These are phyloP conservation scores for Ogataea henricii DNA, from an alignment of 805 yeast species.

Conservation along the genomic window DNA sequence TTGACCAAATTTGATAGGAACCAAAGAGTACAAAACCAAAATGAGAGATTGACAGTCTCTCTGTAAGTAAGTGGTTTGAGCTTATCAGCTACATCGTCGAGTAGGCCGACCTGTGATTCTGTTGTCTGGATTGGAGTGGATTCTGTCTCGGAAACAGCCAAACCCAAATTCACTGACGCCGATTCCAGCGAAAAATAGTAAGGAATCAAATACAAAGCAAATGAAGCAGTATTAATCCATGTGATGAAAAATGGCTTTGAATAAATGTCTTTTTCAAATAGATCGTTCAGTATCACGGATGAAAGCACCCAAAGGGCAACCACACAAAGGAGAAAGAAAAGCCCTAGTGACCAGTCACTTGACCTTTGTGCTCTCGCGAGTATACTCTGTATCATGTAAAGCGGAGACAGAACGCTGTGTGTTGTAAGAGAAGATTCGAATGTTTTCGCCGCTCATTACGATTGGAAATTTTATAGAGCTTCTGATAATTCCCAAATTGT, in stretches of 20 bases:
- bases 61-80: conserved; percentile 38
- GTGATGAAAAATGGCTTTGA: conserved; percentile 92
- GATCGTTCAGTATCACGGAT: conserved; percentile 77
- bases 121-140: not conserved
- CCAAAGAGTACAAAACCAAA: conserved; percentile 88
- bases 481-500: not conserved
- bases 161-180: not conserved
- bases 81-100: not conserved
- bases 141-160: not conserved
- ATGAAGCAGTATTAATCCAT: conserved; percentile 85
- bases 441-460: too few species aligned
- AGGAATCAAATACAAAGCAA: conserved; percentile 75
- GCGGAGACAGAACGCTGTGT: not conserved
- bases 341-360: conserved; percentile 72
- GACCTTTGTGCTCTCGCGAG: conserved; percentile 19
- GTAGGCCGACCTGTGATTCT: not conserved
- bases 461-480: too few species aligned
- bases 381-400: conserved; percentile 11
- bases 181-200: conserved; percentile 31
- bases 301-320: conserved; percentile 90
- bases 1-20: conserved; percentile 86
- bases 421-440: too few species aligned
- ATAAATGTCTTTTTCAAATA: conserved; percentile 66
- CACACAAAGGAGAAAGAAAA: conserved; percentile 70
- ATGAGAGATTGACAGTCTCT: conserved; percentile 74